Conservation (phyloP, 2,329 filamentous ascomycete species). For the Sphaerostilbella broomeana region DNA sequence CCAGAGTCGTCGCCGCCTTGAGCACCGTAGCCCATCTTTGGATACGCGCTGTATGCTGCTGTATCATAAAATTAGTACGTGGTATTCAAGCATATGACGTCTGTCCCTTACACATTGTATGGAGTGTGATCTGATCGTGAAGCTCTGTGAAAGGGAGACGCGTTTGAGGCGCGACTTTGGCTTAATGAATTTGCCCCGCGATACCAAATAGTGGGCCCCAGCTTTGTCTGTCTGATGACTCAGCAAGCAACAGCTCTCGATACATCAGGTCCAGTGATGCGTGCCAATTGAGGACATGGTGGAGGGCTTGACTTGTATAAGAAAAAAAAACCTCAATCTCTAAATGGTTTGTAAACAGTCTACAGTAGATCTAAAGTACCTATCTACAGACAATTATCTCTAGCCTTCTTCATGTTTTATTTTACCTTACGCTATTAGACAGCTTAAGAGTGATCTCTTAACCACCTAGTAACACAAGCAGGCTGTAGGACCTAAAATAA, state of each 20-base stretch:
- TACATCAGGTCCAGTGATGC: no score
- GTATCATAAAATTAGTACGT: conserved; percentile 5
- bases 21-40: conserved; percentile 42
- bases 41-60: conserved; percentile 47
- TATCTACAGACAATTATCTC: no score
- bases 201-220: conserved; percentile 1
- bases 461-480: no score
- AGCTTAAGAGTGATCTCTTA: no score
- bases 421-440: no score
- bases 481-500: no score
- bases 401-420: no score
- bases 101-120: conserved; percentile 29
- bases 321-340: no score
- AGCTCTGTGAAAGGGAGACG: conserved; percentile 21
- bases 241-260: conserved; percentile 5
- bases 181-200: conserved; percentile 28
- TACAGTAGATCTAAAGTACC: no score
- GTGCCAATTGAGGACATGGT: no score
- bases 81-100: not conserved
- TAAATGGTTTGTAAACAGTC: no score
- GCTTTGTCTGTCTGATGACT: conserved; percentile 5
- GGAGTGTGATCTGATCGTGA: conserved; percentile 14
- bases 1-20: conserved; percentile 54
- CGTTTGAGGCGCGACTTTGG: conserved; percentile 26
- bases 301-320: no score